phyloP scores from a whole-genome alignment of 176 grass and related monocot genomes.

The barley (Hordeum vulgare) region DNA sequence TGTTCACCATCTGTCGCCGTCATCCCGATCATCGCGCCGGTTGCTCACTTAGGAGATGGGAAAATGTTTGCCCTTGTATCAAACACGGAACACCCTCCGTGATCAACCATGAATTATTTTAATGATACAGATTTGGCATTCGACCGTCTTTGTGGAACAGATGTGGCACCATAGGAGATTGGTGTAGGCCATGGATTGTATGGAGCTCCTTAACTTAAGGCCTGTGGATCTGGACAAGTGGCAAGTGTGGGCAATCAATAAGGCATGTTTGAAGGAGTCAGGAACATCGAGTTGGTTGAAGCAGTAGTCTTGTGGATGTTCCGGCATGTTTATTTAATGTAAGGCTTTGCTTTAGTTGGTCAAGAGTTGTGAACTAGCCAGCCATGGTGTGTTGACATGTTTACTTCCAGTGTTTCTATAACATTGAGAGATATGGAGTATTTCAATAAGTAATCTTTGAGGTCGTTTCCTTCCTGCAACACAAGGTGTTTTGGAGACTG shows the following conservation, averaged over 20 bases:
- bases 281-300: constrained; percentile 39
- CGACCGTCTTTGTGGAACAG: constrained; percentile 45
- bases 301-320: constrained; percentile 32
- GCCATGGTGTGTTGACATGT: constrained; percentile 42
- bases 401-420: constrained; percentile 60
- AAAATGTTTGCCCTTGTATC: constrained; percentile 31
- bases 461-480: constrained; percentile 33
- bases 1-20: neutral
- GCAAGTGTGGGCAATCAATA: constrained; percentile 32
- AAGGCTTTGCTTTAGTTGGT: constrained; percentile 57
- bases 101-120: constrained; percentile 70
- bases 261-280: constrained; percentile 32
- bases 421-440: constrained; percentile 36
- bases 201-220: constrained; percentile 54
- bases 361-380: constrained; percentile 44
- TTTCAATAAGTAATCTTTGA: constrained; percentile 43
- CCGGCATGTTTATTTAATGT: constrained; percentile 54
- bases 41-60: constrained; percentile 12
- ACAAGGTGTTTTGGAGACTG: constrained; percentile 42
- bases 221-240: constrained; percentile 49
- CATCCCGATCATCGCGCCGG: neutral
- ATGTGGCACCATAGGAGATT: constrained; percentile 47
- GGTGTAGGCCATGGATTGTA: constrained; percentile 65
- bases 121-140: constrained; percentile 65
- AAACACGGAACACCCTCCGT: constrained; percentile 29